These are phyloP conservation scores for Trichoderma aggressivum DNA, from an alignment of 2,329 filamentous ascomycete genomes.

Conservation along the genomic window DNA sequence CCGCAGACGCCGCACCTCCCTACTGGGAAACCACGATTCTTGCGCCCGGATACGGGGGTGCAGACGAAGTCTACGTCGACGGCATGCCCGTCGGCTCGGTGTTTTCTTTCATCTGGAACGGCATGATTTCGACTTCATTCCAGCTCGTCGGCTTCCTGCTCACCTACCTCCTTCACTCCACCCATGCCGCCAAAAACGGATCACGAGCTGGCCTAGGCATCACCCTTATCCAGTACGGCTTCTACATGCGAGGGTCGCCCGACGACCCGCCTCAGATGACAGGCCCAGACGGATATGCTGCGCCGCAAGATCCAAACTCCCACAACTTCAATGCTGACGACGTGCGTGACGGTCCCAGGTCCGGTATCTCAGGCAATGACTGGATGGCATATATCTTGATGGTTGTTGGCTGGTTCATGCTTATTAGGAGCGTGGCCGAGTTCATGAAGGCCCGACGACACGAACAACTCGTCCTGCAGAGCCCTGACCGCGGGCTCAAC, in stretches of 20 bases:
- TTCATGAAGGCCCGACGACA: conserved; percentile 84
- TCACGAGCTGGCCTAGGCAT: conserved; percentile 92
- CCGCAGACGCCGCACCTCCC: conserved; percentile 89
- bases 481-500: conserved; percentile 80
- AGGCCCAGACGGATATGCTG: conserved; percentile 57
- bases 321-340: conserved; percentile 80
- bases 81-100: conserved; percentile 87
- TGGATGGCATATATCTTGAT: conserved; percentile 92
- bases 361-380: conserved; percentile 67
- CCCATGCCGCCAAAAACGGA: conserved; percentile 96
- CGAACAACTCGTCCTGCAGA: conserved; percentile 89
- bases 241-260: conserved; percentile 76
- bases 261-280: conserved; percentile 44
- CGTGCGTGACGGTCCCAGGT: conserved; percentile 51
- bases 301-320: conserved; percentile 81
- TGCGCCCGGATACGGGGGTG: conserved; percentile 82
- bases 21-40: conserved; percentile 99
- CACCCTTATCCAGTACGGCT: conserved; percentile 93
- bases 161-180: conserved; percentile 96
- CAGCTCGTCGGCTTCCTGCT: conserved; percentile 95
- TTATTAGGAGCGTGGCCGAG: conserved; percentile 90
- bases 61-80: conserved; percentile 94
- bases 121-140: conserved; percentile 96
- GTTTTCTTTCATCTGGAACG: conserved; percentile 88
- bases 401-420: conserved; percentile 97